Conservation (phyloP, 352 stramenopile species). For the Globisporangium yorkense region DNA sequence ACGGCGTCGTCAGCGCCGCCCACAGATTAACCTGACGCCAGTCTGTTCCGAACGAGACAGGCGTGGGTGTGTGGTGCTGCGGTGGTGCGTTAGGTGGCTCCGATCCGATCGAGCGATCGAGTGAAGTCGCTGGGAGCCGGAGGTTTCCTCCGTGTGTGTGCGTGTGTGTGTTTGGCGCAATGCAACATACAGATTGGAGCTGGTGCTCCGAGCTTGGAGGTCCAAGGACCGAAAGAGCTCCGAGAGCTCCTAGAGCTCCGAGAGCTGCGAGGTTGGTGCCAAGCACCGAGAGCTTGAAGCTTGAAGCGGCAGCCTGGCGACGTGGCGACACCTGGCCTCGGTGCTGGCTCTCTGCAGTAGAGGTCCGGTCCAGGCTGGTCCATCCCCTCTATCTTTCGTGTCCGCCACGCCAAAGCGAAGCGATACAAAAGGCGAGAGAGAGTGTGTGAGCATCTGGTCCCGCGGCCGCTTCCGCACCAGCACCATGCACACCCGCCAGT, state of each 20-base stretch:
- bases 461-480: background rate
- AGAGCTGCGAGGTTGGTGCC: no score
- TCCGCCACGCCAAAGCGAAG: background rate
- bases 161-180: no score
- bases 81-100: no score
- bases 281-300: no score
- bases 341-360: background rate
- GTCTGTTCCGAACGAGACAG: background rate
- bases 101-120: no score
- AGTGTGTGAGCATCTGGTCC: background rate
- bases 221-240: no score
- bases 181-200: no score
- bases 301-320: background rate
- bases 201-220: no score
- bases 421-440: background rate
- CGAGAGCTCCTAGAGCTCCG: no score
- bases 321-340: background rate
- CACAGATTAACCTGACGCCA: background rate
- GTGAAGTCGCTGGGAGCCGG: no score
- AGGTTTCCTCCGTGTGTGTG: no score
- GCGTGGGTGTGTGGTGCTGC: background rate
- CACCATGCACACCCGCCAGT: background rate
- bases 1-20: no score
- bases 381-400: constrained; percentile 1
- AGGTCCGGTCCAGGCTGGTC: background rate